These are phyloP conservation scores for Pseudogymnoascus pannorum DNA, from an alignment of 2,329 filamentous ascomycete genomes.

Conservation along the genomic window DNA sequence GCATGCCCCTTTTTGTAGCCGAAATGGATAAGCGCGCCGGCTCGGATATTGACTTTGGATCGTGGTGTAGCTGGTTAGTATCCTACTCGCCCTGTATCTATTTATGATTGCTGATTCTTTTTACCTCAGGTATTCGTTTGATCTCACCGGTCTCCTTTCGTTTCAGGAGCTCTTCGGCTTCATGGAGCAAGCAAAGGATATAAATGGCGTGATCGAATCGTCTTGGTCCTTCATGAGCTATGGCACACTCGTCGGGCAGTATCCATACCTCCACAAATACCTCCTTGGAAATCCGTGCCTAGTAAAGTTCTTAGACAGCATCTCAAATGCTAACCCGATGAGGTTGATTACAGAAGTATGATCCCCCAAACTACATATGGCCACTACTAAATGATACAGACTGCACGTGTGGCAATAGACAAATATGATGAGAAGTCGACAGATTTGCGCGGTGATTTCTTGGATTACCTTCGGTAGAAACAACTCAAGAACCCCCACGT, in stretches of 20 bases:
- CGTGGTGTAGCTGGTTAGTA: not conserved
- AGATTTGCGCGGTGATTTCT: not conserved
- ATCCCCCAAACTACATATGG: not conserved
- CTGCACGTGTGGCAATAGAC: not conserved
- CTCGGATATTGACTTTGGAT: not conserved
- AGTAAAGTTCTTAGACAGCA: not conserved
- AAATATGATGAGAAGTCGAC: not conserved
- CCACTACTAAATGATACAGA: not conserved
- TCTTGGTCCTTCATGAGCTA: conserved; percentile 7
- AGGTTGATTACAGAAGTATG: not conserved
- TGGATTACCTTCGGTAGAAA: not conserved
- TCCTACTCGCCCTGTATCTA: not conserved
- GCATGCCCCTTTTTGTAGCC: conserved; percentile 33
- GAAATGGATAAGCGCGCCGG: conserved; percentile 26
- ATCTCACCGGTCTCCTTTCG: conserved; percentile 13
- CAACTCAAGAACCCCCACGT: conserved; percentile 16
- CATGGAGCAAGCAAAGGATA: conserved; percentile 12
- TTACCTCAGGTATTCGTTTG: conserved; percentile 12
- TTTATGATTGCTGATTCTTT: not conserved
- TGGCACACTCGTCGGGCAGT: conserved; percentile 4
- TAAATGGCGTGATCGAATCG: conserved; percentile 12
- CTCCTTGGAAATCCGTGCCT: not conserved
- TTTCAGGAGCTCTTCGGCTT: conserved; percentile 13
- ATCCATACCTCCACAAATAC: conserved; percentile 10
- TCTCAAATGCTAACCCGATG: not conserved